Evolutionary conservation across 768 basidiomycete genomes (phyloP), one percentile per base, ranked within the genome.

Genomic region (Suillus paluster): DNA sequence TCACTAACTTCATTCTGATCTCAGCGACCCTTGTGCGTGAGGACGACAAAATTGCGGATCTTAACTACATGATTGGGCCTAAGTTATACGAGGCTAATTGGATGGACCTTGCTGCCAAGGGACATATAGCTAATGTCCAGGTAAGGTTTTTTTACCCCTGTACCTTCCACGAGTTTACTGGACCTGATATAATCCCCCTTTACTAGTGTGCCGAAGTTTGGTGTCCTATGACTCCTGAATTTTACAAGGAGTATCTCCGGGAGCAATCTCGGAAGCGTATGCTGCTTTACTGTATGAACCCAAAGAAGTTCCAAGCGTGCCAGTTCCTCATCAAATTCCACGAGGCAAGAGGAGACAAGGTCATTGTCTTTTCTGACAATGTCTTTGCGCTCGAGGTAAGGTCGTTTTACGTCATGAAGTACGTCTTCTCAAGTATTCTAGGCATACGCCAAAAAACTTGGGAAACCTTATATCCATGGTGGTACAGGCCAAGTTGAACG

Each of bases 201-300:
- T 54, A 62, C 23, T 68, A 99, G 94, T 99, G 97, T 72, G 97
- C 97, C 17, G 97, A 99, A 77, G 97, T 99, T 9, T 99, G 97
- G 97, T 99, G 97, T 73, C 94, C 94, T 19, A 99, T 99, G 97
- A 97, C 97, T 21, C 97, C 97, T 6, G 96, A 99, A 73, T 99
- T 99, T 75, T 99, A 99, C 75, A 88, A 94, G 66, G 96, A 99
- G 77, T 99, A 99, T 73, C 84, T 99, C 66, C 84, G 92, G 64
- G 93, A 95, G 74, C 90, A 92, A 72, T 92, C 93, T 38, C 85
- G 97, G 62, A 95, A 97, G 75, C 88, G 93, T 66, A 97, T 97
- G 87, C 82, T 99, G 45, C 81, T 99, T 8, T 99, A 99, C 72
- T 98, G 95, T 83, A 99, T 99, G 97, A 99, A 99, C 71, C 97